phyloP scores from a whole-genome alignment of 2,329 filamentous ascomycete genomes.

The Trichoderma oligosporum region DNA sequence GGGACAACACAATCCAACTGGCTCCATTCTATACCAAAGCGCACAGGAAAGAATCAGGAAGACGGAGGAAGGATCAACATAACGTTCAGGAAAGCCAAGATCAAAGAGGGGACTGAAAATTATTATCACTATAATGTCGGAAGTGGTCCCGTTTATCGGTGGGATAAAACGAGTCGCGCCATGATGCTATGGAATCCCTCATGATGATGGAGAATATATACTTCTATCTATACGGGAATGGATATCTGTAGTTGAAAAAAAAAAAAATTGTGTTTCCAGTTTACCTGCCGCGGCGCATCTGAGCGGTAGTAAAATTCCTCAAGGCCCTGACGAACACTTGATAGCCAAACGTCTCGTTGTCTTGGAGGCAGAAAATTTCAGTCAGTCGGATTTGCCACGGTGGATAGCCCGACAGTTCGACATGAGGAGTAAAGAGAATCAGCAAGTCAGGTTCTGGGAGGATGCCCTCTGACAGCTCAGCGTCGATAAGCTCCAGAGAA shows the following conservation, averaged over 20 bases:
- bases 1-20: conserved; percentile 71
- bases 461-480: conserved; percentile 74
- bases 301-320: conserved; percentile 78
- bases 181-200: conserved; percentile 41
- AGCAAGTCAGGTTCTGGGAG: conserved; percentile 89
- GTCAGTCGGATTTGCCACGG: conserved; percentile 95
- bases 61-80: conserved; percentile 70
- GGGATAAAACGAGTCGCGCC: conserved; percentile 55
- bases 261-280: not conserved
- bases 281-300: conserved; percentile 78
- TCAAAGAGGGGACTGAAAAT: conserved; percentile 71
- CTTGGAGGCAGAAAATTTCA: conserved; percentile 79
- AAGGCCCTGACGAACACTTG: conserved; percentile 86
- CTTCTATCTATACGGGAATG: conserved; percentile 18
- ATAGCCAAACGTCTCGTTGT: conserved; percentile 83
- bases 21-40: conserved; percentile 75
- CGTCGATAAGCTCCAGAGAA: conserved; percentile 79
- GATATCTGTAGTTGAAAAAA: conserved; percentile 7
- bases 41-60: conserved; percentile 59
- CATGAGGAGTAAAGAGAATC: conserved; percentile 77
- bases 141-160: conserved; percentile 62
- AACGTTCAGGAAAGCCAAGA: conserved; percentile 68
- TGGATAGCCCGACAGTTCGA: conserved; percentile 86
- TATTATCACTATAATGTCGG: conserved; percentile 84
- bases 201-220: conserved; percentile 10